Conservation (phyloP, 2,329 filamentous ascomycete genomes). For the Rutstroemia sydowiana region DNA sequence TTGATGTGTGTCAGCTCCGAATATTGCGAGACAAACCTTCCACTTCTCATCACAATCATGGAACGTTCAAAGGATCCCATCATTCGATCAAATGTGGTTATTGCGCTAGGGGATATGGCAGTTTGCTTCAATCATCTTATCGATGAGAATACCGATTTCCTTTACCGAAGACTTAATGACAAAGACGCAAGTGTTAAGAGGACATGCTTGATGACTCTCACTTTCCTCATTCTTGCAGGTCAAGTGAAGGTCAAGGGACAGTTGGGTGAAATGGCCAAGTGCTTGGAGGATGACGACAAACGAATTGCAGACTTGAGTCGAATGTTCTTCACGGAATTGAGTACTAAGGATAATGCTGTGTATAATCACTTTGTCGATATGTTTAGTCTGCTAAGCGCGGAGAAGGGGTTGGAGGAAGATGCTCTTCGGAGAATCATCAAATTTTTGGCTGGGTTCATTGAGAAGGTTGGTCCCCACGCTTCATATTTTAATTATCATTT, state of each 20-base stretch:
- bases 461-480: slow-evolving; percentile 62
- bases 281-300: slow-evolving; percentile 91
- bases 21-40: slow-evolving; percentile 90
- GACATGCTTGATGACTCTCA: slow-evolving; percentile 96
- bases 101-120: slow-evolving; percentile 96
- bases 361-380: slow-evolving; percentile 99
- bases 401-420: slow-evolving; percentile 74
- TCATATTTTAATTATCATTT: neutral
- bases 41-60: slow-evolving; percentile 94
- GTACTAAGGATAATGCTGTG: slow-evolving; percentile 96
- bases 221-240: slow-evolving; percentile 91
- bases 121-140: slow-evolving; percentile 99
- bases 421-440: slow-evolving; percentile 80
- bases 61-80: slow-evolving; percentile 89
- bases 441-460: slow-evolving; percentile 91
- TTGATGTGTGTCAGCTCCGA: slow-evolving; percentile 97
- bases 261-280: slow-evolving; percentile 98
- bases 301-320: slow-evolving; percentile 85
- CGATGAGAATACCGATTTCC: slow-evolving; percentile 97
- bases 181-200: slow-evolving; percentile 84
- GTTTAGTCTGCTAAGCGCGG: slow-evolving; percentile 87
- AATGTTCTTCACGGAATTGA: slow-evolving; percentile 98
- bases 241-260: slow-evolving; percentile 99
- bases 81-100: slow-evolving; percentile 91
- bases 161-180: slow-evolving; percentile 90